phyloP scores from a whole-genome alignment of 2,329 filamentous ascomycete genomes.

The Cladobotryum protrusum region DNA sequence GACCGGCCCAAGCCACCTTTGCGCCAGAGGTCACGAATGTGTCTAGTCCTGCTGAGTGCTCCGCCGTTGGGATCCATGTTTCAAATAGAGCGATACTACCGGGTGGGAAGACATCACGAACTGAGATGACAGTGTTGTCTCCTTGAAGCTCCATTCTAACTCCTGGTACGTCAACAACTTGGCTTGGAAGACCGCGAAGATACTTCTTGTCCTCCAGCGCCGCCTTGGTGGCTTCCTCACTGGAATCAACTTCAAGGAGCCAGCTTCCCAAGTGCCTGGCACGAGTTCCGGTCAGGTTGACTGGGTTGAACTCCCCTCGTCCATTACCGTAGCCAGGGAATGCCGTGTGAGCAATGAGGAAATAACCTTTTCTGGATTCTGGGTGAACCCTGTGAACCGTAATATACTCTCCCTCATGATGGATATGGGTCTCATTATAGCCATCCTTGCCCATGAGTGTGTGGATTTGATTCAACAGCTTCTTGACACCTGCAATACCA shows the following conservation, averaged over 20 bases:
- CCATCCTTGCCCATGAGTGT: conserved; percentile 91
- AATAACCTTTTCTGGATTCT: conserved; percentile 85
- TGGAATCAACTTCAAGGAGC: conserved; percentile 84
- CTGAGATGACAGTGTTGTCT: conserved; percentile 70
- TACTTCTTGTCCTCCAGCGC: conserved; percentile 63
- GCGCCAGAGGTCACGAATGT: conserved; percentile 79
- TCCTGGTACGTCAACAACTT: conserved; percentile 66
- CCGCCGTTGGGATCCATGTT: conserved; percentile 86
- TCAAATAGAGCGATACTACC: conserved; percentile 94
- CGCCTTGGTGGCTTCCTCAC: conserved; percentile 58
- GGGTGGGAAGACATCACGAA: conserved; percentile 79
- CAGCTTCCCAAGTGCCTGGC: conserved; percentile 84
- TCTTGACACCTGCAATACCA: conserved; percentile 87
- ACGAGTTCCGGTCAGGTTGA: conserved; percentile 75
- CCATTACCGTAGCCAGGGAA: conserved; percentile 86
- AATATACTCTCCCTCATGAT: conserved; percentile 93
- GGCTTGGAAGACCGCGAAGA: conserved; percentile 78
- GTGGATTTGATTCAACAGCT: conserved; percentile 89
- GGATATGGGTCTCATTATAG: conserved; percentile 92
- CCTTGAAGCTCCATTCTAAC: conserved; percentile 66
- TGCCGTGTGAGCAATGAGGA: conserved; percentile 91
- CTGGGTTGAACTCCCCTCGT: conserved; percentile 72
- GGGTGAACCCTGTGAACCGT: conserved; percentile 95
- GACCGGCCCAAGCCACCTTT: conserved; percentile 66
- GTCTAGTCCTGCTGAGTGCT: conserved; percentile 78